phyloP scores from a whole-genome alignment of 441 rosid genomes.

The Rhodomyrtus psidioides region DNA sequence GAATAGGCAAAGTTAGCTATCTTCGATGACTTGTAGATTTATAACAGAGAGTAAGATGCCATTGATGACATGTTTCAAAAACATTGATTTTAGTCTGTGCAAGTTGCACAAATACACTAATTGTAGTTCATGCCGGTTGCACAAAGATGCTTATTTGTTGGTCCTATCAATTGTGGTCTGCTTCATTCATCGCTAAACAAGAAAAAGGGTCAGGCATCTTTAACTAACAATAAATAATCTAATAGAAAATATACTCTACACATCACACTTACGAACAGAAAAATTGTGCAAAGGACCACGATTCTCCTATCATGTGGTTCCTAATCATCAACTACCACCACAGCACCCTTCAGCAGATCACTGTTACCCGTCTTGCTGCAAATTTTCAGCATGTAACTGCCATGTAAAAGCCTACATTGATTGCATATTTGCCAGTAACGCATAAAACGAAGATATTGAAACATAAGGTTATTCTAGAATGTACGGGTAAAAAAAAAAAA shows the following conservation, averaged over 20 bases:
- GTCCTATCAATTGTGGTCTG: background rate
- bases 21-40: background rate
- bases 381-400: background rate
- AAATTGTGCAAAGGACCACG: too few species aligned
- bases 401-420: background rate
- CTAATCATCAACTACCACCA: background rate
- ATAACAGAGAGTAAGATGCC: background rate
- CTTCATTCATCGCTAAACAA: background rate
- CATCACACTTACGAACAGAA: background rate
- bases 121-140: too few species aligned
- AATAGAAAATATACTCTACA: accelerated
- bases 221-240: background rate
- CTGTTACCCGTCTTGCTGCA: background rate
- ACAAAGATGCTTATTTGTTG: accelerated
- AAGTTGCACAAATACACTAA: background rate
- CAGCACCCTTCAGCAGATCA: background rate
- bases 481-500: too few species aligned
- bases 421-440: background rate
- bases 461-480: too few species aligned
- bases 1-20: accelerated
- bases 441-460: accelerated
- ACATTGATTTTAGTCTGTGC: background rate
- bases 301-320: background rate
- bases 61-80: background rate
- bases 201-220: background rate